These are phyloP conservation scores for Pyrenopolyporus hunteri DNA, from an alignment of 495 filamentous ascomycete genomes.

Conservation along the genomic window DNA sequence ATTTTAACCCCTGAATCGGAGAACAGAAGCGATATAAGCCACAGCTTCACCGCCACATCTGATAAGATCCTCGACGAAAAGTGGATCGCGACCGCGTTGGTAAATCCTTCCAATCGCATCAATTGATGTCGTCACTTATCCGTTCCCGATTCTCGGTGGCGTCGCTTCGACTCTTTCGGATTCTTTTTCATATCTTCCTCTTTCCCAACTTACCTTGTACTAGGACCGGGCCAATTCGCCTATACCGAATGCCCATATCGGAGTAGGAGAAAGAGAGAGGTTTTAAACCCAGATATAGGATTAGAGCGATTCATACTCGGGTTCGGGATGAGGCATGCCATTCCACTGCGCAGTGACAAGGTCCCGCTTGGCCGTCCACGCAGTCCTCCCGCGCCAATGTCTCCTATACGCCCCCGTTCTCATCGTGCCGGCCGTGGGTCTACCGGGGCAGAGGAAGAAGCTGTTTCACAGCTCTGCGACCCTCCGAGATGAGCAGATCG, in stretches of 20 bases:
- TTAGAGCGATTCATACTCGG: neutral
- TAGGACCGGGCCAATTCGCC: no score
- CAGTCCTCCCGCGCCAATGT: slow-evolving; percentile 23
- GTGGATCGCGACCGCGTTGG: neutral
- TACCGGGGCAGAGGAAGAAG: neutral
- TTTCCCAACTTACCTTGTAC: neutral
- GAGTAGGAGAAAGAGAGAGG: neutral
- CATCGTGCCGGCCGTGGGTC: neutral
- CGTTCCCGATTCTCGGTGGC: slow-evolving; percentile 12
- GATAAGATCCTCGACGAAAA: slow-evolving; percentile 15
- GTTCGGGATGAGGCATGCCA: slow-evolving; percentile 38
- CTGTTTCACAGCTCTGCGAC: slow-evolving; percentile 21
- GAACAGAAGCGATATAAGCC: no score
- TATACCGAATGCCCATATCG: no score
- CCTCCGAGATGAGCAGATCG: slow-evolving; percentile 38
- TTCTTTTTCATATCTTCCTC: neutral
- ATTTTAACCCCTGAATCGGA: no score
- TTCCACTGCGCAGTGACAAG: slow-evolving; percentile 21
- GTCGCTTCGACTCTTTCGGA: neutral
- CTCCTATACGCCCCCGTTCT: slow-evolving; percentile 10
- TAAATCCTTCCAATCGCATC: neutral
- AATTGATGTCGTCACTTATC: slow-evolving; percentile 26
- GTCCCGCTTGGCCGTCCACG: slow-evolving; percentile 14
- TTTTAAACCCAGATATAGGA: neutral
- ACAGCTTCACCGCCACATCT: slow-evolving; percentile 17